A percentile compares a stretch with the other conserved stretches of the same genome.
Evolutionary conservation across 2,329 filamentous ascomycete genomes (phyloP).

Genomic region (Mollisiaceae sp.): DNA sequence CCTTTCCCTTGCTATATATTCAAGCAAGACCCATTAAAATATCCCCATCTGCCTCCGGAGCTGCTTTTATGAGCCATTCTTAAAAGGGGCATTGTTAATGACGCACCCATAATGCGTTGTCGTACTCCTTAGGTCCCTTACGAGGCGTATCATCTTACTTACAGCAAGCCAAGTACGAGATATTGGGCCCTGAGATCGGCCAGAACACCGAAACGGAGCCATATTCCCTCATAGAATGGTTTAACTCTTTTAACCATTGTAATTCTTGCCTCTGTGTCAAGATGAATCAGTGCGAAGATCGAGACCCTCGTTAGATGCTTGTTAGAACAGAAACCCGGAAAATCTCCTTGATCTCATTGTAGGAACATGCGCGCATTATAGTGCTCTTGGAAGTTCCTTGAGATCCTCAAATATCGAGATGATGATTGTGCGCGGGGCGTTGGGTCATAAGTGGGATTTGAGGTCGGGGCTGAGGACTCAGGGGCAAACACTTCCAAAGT

Average conservation of each 20-base stretch:
- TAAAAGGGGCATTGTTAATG: background rate
- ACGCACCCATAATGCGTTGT: background rate
- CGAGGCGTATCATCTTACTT: background rate
- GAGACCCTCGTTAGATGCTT: background rate
- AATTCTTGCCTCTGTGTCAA: background rate
- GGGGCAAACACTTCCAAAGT: constrained; percentile 2
- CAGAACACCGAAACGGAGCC: background rate
- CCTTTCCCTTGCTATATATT: background rate
- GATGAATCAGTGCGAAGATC: background rate
- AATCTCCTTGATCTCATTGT: background rate
- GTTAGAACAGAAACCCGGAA: background rate
- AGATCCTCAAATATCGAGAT: background rate
- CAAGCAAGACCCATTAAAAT: background rate
- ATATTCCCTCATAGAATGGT: background rate
- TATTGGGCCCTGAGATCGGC: background rate
- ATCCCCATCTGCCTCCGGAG: background rate
- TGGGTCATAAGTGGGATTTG: background rate
- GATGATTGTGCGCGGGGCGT: background rate
- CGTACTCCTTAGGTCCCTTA: background rate
- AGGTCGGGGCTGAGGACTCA: background rate
- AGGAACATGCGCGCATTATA: background rate
- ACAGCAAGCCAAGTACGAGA: background rate
- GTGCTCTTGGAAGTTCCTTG: background rate
- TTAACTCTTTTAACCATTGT: background rate
- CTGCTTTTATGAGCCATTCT: background rate